Conservation (phyloP, 495 filamentous ascomycete genomes). For the Annulohypoxylon nitens region DNA sequence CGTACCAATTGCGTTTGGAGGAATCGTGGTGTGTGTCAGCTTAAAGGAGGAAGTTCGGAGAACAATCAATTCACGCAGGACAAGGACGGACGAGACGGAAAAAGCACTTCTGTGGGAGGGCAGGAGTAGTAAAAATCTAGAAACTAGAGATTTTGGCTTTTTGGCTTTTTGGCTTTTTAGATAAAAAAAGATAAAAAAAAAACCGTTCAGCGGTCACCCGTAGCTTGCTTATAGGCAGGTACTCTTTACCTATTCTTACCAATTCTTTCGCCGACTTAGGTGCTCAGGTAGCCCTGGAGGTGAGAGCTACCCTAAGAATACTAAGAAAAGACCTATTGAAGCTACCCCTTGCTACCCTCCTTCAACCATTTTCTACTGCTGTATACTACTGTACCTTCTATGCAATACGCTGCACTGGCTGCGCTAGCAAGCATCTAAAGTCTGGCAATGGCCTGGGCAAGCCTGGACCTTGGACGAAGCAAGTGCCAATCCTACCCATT, state of each 20-base stretch:
- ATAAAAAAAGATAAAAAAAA: conserved; percentile 14
- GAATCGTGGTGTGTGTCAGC: conserved; percentile 15
- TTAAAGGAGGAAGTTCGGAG: conserved; percentile 17
- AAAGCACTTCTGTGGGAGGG: conserved; percentile 10
- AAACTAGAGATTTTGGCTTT: neutral
- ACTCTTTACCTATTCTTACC: too few relatives aligned
- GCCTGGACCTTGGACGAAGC: conserved; percentile 34
- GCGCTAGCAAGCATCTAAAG: conserved; percentile 20
- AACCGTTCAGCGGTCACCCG: neutral
- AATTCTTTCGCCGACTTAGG: neutral
- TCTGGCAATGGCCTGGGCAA: conserved; percentile 26
- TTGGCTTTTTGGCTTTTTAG: too few relatives aligned
- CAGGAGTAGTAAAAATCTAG: conserved; percentile 2
- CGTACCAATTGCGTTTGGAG: conserved; percentile 23
- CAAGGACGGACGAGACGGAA: conserved; percentile 7
- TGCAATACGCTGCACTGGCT: neutral
- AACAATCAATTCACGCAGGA: conserved; percentile 36
- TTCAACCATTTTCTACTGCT: conserved; percentile 9
- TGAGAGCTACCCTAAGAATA: neutral
- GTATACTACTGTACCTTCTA: neutral
- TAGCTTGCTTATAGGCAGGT: neutral
- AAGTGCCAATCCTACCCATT: conserved; percentile 44
- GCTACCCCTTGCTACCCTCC: conserved; percentile 22
- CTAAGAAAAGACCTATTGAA: too few relatives aligned
- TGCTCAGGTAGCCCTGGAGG: neutral